These are phyloP conservation scores for Brassica nigra DNA, from an alignment of 345 rosid genomes.

Conservation along the genomic window DNA sequence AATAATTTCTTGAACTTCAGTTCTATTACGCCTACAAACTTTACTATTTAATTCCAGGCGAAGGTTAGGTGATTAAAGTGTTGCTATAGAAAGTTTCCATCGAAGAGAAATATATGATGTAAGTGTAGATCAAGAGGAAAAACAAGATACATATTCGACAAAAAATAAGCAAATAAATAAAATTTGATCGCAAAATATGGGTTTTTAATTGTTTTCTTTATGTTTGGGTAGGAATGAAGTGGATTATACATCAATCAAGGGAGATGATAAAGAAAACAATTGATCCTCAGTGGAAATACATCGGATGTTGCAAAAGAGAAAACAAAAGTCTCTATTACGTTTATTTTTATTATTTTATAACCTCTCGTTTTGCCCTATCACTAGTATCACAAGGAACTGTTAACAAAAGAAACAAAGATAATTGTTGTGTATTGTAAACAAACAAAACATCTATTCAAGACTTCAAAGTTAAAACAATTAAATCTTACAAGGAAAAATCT, in stretches of 20 bases:
- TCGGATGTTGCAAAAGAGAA: constrained; percentile 38
- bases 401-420: background rate
- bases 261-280: background rate
- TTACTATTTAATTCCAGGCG: background rate
- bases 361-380: background rate
- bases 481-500: background rate
- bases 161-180: too few species aligned
- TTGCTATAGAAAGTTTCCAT: background rate
- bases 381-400: too few species aligned
- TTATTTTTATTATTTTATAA: background rate
- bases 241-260: constrained; percentile 1
- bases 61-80: background rate
- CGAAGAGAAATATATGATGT: background rate
- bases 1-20: background rate
- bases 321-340: constrained; percentile 37
- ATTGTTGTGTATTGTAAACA: background rate
- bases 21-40: background rate
- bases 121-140: too few species aligned
- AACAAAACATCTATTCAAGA: background rate
- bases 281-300: constrained; percentile 30
- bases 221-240: background rate
- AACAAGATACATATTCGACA: too few species aligned
- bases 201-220: too few species aligned
- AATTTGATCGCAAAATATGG: too few species aligned
- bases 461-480: background rate